Evolutionary conservation across 2,329 filamentous ascomycete species (phyloP), one percentile per base, ranked within the genome.

Genomic region (Emericellopsis atlantica): DNA sequence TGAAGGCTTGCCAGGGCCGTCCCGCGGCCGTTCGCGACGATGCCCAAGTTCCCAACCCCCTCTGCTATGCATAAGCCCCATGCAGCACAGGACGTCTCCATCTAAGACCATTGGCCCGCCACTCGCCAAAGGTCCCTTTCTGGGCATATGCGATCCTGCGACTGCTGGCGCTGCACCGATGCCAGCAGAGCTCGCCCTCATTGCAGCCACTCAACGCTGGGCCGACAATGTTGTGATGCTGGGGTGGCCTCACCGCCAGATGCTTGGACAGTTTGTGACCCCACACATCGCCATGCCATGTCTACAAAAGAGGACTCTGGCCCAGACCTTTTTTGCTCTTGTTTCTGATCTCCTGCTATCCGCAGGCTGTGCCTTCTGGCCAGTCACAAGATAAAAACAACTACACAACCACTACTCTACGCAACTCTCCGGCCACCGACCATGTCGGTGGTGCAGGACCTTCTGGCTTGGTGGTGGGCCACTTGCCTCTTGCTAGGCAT

Each of bases 401-500:
- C 22, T 29, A 18, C 6, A 4, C 12, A 16, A 40, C 26, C 9
- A 10, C 26, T 14, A 6, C 11, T 18, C 6, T 21, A 40, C 37
- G 6, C 6, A 10, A 22, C 24, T 32, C 12, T 26, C 26, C 29
- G 26, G 16, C 31, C 26, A 7, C 22, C 22, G 16, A 18, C 24
- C 26, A 29, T 21, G 22, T 36, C 26, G 40, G 33, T 22, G 32
- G 32, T 31, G 40, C 34, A 36, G 40, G 40, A 36, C 15, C 21
- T 35, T n/a, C 22, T 41, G 32, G 32, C 40, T 24, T 42, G 40
- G 40, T 34, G 15, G 16, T 10, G 12, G 23, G 24, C 35, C 34
- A 42, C 37, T 33, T 42, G 40, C 40, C 40, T 42, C 23, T 37
- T 42, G 21, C 15, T 42, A 21, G 40, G 40, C 40, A 32, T 42